Base-by-base conservation (phyloP, 805 yeast genomes). In the Myxozyma monticola region DNA sequence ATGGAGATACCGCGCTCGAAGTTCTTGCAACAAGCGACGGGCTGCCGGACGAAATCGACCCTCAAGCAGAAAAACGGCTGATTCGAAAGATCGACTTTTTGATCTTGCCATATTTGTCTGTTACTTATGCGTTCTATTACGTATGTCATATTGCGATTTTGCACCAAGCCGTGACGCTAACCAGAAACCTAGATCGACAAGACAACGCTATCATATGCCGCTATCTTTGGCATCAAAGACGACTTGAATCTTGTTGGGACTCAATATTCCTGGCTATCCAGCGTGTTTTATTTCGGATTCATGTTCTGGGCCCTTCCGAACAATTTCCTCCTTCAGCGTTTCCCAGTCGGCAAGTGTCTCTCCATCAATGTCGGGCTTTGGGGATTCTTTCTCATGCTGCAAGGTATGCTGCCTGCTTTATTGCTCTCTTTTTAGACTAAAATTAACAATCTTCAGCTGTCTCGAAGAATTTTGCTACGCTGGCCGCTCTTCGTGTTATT, bases 171-270 rank as follows among this genome's bases (percentile, higher is more conserved):
- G 18, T n/a, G 10, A 8, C 15, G 8, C 15, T 31, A 18, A 8
- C 15, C 18, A n/a, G 6, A 31, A 18, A 31, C 7, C 15, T 18
- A 37, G 6, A 9, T 40, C 10, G 86, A 81, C 57, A 81, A 81
- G 59, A 72, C 79, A 15, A 64, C 80, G 42, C 64, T 78, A 29
- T 79, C 80, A 54, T 78, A 80, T 60, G 82, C 85, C 1, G 81
- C 81, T 15, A 80, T 81, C 1, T 76, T 81, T 83, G 85, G 59
- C 15, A 30, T 37, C 29, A 12, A 33, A 30, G 62, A 69, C 1
- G 71, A 77, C 60, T 9, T 29, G 29, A 14, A 47, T 15, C 68
- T 78, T 54, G 66, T 69, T 37, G 69, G 73, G 3, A 70, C 77
- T 31, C 76, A 79, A 45, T 45, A 37, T 21, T 20, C 42, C 22